Percentiles rank a stretch among this genome's conserved stretches.
Evolutionary conservation across 1,284 basidiomycete genomes (phyloP).

Genomic region (Ganoderma leucocontextum): DNA sequence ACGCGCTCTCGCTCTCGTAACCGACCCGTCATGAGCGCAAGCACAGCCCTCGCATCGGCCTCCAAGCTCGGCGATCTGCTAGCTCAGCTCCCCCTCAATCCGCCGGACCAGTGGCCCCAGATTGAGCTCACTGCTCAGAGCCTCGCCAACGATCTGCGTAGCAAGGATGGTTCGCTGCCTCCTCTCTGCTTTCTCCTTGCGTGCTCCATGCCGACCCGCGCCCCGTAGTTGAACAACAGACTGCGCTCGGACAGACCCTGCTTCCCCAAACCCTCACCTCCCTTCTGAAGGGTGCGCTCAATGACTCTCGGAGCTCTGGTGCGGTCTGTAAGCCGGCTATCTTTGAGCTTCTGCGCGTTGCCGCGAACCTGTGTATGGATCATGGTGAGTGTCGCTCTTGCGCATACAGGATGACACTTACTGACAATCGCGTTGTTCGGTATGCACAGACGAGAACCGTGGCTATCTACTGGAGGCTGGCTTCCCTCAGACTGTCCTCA

Average conservation of each 20-base stretch:
- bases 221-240: conserved; percentile 70
- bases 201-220: conserved; percentile 24
- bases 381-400: conserved; percentile 58
- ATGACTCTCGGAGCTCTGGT: conserved; percentile 55
- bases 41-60: conserved; percentile 37
- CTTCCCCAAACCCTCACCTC: conserved; percentile 71
- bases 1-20: conserved; percentile 6
- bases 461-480: conserved; percentile 71
- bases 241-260: conserved; percentile 67
- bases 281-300: conserved; percentile 63
- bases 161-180: conserved; percentile 50
- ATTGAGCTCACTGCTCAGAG: conserved; percentile 60
- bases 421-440: conserved; percentile 13
- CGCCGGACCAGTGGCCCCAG: conserved; percentile 56
- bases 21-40: conserved; percentile 34
- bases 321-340: conserved; percentile 53
- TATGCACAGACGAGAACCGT: conserved; percentile 65
- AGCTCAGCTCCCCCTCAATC: conserved; percentile 43
- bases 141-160: conserved; percentile 69
- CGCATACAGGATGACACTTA: conserved; percentile 21
- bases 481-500: conserved; percentile 70
- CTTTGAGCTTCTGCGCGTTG: conserved; percentile 75
- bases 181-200: conserved; percentile 28
- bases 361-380: conserved; percentile 83
- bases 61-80: conserved; percentile 44